These are phyloP conservation scores for Daedalea quercina DNA, from an alignment of 768 basidiomycete genomes.

Conservation along the genomic window DNA sequence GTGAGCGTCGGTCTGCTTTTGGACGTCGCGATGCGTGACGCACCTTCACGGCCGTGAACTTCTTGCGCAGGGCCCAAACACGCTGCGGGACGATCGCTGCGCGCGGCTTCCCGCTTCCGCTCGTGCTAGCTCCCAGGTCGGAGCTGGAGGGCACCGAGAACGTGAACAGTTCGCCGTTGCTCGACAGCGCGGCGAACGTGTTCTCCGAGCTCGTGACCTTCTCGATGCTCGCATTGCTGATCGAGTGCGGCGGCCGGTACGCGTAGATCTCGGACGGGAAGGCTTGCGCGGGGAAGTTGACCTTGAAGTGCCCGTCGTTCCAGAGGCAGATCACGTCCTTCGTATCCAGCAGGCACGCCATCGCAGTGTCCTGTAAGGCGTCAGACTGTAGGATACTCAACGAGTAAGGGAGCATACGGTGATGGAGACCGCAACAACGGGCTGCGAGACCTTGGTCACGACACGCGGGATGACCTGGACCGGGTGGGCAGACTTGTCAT, in stretches of 20 bases:
- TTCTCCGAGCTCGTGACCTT: conserved; percentile 80
- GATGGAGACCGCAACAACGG: conserved; percentile 67
- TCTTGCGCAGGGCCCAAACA: conserved; percentile 84
- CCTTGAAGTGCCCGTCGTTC: conserved; percentile 68
- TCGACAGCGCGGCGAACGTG: conserved; percentile 75
- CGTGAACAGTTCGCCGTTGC: conserved; percentile 87
- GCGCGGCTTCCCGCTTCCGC: conserved; percentile 23
- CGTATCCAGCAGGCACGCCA: conserved; percentile 74
- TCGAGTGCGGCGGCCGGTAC: conserved; percentile 77
- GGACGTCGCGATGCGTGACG: background rate
- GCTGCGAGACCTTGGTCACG: conserved; percentile 68
- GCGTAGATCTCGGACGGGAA: conserved; percentile 73
- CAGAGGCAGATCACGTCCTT: conserved; percentile 81
- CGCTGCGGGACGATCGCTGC: conserved; percentile 71
- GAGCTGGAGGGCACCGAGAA: conserved; percentile 46
- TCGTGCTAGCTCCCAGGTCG: conserved; percentile 13
- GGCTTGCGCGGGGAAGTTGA: conserved; percentile 71
- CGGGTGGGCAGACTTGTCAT: conserved; percentile 67
- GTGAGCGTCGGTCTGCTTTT: too few species aligned
- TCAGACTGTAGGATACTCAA: background rate
- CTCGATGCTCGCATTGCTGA: conserved; percentile 60
- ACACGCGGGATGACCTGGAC: conserved; percentile 73
- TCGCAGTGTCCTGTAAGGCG: conserved; percentile 59
- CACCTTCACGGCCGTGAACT: conserved; percentile 78
- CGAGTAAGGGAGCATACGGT: conserved; percentile 38